Evolutionary conservation across 768 basidiomycete species (phyloP), one percentile per base, ranked within the genome.

Genomic region (Kwoniella sp.): DNA sequence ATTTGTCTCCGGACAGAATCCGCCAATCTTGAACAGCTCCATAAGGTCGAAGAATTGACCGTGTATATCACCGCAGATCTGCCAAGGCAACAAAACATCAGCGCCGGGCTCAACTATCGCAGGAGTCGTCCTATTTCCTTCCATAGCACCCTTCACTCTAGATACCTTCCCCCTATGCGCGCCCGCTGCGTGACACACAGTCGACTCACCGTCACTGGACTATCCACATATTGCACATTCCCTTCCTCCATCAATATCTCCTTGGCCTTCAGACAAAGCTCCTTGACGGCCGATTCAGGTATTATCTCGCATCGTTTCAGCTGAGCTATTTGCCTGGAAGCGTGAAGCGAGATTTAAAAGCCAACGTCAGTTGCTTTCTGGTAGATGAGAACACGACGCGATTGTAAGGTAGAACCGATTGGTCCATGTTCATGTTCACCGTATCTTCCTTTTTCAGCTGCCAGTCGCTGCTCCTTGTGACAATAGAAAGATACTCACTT

Each of bases 161-260:
- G n/a, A n/a, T n/a, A n/a, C n/a, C n/a, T n/a, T n/a, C n/a, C n/a
- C n/a, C n/a, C n/a, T n/a, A n/a, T n/a, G n/a, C n/a, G n/a, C n/a
- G n/a, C n/a, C n/a, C n/a, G n/a, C n/a, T n/a, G n/a, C n/a, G n/a
- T n/a, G n/a, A n/a, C n/a, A n/a, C 7, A 40, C 22, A 26, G 37
- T 49, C 26, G 30, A 70, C 80, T 65, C 29, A 82, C 83, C 36
- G 95, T 97, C 15, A 97, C 93, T 15, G 95, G 95, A 49, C 92
- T 88, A 82, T 97, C 94, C 33, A 98, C 90, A 68, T 88, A 86
- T 79, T 97, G 94, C 1, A 99, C 93, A 78, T 99, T 99, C 1
- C 90, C 95, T 81, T 98, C 95, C 81, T 98, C 95, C 72, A 97
- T 91, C 30, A 97, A 83, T 60, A 97, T 94, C 82, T 98, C 96